These are phyloP conservation scores for Albatrellus ellisii DNA, from an alignment of 768 basidiomycete genomes.

Conservation along the genomic window DNA sequence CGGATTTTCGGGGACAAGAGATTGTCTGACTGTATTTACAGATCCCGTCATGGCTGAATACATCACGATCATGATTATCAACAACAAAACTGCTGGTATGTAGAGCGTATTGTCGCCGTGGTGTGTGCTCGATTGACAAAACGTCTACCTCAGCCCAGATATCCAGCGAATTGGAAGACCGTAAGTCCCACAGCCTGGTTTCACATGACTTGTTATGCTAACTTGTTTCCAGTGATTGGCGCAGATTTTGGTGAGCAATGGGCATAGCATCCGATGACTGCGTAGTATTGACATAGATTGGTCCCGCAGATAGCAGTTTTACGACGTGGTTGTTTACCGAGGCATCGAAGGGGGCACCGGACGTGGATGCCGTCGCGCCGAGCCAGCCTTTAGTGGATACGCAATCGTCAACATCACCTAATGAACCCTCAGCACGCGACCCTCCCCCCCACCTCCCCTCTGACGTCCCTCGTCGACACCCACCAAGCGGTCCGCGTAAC, in stretches of 20 bases:
- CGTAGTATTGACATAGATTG: not conserved
- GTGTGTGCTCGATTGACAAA: slow-evolving; percentile 6
- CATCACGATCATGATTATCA: slow-evolving; percentile 91
- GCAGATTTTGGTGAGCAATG: slow-evolving; percentile 53
- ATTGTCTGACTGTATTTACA: slow-evolving; percentile 17
- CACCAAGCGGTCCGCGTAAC: slow-evolving; percentile 35
- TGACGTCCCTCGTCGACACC: slow-evolving; percentile 29
- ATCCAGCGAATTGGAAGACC: slow-evolving; percentile 75
- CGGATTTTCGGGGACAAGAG: not conserved
- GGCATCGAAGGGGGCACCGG: slow-evolving; percentile 56
- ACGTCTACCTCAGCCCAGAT: slow-evolving; percentile 51
- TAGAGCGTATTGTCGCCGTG: too few species aligned
- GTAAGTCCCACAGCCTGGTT: slow-evolving; percentile 25
- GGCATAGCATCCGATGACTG: not conserved
- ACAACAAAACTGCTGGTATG: slow-evolving; percentile 73
- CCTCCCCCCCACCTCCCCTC: slow-evolving; percentile 21
- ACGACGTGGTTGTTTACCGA: slow-evolving; percentile 83
- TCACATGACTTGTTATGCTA: slow-evolving; percentile 2
- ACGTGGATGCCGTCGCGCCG: slow-evolving; percentile 18
- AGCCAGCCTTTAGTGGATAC: slow-evolving; percentile 20
- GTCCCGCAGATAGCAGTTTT: slow-evolving; percentile 54
- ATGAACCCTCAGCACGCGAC: slow-evolving; percentile 16
- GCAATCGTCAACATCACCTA: slow-evolving; percentile 14
- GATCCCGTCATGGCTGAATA: slow-evolving; percentile 92
- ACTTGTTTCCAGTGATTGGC: slow-evolving; percentile 45